These are phyloP conservation scores for Multifurca ochricompacta DNA, from an alignment of 768 basidiomycete species.

Conservation along the genomic window DNA sequence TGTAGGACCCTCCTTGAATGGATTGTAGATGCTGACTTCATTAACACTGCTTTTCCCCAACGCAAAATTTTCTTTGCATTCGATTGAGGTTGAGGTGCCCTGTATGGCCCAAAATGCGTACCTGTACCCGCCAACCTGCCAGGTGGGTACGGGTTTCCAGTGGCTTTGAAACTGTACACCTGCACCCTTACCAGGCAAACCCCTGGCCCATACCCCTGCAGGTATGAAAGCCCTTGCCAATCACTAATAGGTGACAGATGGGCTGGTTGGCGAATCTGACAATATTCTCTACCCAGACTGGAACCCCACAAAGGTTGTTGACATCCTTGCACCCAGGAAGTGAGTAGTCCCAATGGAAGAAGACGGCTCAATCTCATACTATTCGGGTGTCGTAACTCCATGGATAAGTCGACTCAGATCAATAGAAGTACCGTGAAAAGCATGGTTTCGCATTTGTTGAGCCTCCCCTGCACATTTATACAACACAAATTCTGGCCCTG, in stretches of 20 bases:
- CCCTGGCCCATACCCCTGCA: too few relatives aligned
- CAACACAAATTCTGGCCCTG: neutral
- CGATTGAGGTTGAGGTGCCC: too few relatives aligned
- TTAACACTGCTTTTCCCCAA: too few relatives aligned
- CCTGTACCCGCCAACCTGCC: too few relatives aligned
- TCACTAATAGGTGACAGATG: conserved; percentile 14
- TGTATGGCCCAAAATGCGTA: too few relatives aligned
- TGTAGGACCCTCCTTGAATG: too few relatives aligned
- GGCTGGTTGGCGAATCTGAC: conserved; percentile 8
- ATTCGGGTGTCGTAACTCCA: neutral
- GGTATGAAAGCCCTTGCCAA: too few relatives aligned
- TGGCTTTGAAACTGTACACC: too few relatives aligned
- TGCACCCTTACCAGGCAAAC: too few relatives aligned
- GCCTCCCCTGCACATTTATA: neutral
- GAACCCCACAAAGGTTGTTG: conserved; percentile 21
- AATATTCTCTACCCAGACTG: conserved; percentile 20
- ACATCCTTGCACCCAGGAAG: neutral
- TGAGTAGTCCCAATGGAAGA: neutral
- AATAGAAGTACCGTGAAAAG: neutral
- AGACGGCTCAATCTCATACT: neutral
- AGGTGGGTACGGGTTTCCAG: too few relatives aligned
- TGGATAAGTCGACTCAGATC: neutral
- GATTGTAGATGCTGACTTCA: too few relatives aligned
- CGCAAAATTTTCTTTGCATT: too few relatives aligned
- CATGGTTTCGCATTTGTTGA: neutral